phyloP scores from a whole-genome alignment of 106 monocot species.

The Chionographis japonica region DNA sequence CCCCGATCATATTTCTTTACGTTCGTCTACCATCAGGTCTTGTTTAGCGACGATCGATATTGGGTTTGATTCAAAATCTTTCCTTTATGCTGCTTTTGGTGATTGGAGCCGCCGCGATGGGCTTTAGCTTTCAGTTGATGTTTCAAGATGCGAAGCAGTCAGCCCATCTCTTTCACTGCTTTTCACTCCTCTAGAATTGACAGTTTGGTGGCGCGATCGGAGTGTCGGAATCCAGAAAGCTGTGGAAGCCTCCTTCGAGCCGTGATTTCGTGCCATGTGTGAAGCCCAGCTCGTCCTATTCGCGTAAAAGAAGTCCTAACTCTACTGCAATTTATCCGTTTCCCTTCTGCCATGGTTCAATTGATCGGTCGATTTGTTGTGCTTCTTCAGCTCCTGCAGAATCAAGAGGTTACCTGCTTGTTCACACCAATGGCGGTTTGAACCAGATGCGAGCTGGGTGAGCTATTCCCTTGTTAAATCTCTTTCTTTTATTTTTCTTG shows the following conservation, averaged over 20 bases:
- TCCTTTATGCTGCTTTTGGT: too few relatives aligned
- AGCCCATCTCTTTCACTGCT: slow-evolving; percentile 25
- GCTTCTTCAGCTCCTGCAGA: slow-evolving; percentile 40
- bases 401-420: slow-evolving; percentile 74
- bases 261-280: slow-evolving; percentile 57
- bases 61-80: too few relatives aligned
- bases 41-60: too few relatives aligned
- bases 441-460: slow-evolving; percentile 97
- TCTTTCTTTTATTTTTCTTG: neutral
- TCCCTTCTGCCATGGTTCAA: neutral
- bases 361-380: slow-evolving; percentile 8
- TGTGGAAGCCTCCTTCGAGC: slow-evolving; percentile 62
- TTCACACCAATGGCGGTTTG: slow-evolving; percentile 87
- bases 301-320: slow-evolving; percentile 23
- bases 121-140: neutral
- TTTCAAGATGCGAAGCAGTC: slow-evolving; percentile 10
- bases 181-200: slow-evolving; percentile 51
- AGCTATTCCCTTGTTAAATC: neutral
- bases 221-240: slow-evolving; percentile 29
- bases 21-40: too few relatives aligned
- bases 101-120: too few relatives aligned
- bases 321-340: neutral
- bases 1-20: too few relatives aligned
- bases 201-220: slow-evolving; percentile 41
- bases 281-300: slow-evolving; percentile 34